Evolutionary conservation across 176 grass and related monocot species (phyloP), one percentile per base, ranked within the genome.

Genomic region (Triticum urartu): DNA sequence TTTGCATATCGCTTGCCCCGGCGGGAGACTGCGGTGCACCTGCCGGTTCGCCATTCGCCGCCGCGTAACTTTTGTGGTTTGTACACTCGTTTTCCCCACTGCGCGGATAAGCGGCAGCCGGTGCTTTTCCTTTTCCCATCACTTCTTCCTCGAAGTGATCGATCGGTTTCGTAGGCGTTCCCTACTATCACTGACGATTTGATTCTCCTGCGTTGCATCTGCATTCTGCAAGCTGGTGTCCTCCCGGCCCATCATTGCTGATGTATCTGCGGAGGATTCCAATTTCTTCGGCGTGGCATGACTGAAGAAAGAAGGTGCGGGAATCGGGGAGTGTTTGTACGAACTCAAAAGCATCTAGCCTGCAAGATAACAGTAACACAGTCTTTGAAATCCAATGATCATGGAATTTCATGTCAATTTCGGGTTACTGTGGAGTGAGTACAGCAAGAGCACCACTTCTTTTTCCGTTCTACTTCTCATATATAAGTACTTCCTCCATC

Each of bases 91-190:
- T 26, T 20, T 47, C 54, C 68, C 39, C 39, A 21, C 39, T 43
- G 35, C 35, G 35, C 59, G 74, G 85, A 91, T 91, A 90, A 80
- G 77, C 45, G 24, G n/a, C 45, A 54, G 43, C 30, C 5, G 65
- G 11, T 40, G 10, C 24, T 28, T 13, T 25, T 15, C 64, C 33
- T 78, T 76, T 34, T 59, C 54, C 59, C 75, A 63, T 90, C 66
- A 72, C 67, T 79, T 87, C 59, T 60, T 80, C 60, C 80, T 83
- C 73, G 42, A 90, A 58, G 75, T 61, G 78, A 87, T 64, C 52
- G 88, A 79, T 47, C 40, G n/a, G 45, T 65, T 33, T 18, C 39
- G 22, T 45, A 38, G 56, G 15, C 25, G 38, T 62, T 73, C 42
- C 70, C 71, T 50, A 64, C 50, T 71, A 75, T 64, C 82, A 18